A percentile compares a stretch with the other conserved stretches of the same genome.
phyloP scores from a whole-genome alignment of 2,329 filamentous ascomycete species.

The Aspergillus flavus region DNA sequence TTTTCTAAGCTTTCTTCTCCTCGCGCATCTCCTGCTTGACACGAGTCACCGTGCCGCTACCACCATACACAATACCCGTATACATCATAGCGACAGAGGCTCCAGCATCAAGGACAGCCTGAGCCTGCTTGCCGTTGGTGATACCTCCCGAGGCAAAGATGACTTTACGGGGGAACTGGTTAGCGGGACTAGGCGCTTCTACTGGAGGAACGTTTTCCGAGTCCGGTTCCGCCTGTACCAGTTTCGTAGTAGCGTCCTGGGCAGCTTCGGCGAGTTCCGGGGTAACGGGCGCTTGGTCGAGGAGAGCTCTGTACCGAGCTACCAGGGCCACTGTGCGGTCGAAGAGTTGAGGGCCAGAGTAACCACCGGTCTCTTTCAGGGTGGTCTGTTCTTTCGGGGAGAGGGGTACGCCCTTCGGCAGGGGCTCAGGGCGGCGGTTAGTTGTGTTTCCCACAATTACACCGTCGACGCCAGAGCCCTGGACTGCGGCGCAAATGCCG shows the following conservation, averaged over 20 bases:
- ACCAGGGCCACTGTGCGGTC: constrained; percentile 77
- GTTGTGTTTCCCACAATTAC: constrained; percentile 98
- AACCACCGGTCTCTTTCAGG: constrained; percentile 79
- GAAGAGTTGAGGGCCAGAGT: constrained; percentile 89
- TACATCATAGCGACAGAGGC: constrained; percentile 92
- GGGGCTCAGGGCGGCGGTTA: constrained; percentile 72
- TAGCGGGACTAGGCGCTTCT: constrained; percentile 18
- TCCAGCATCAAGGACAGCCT: constrained; percentile 80
- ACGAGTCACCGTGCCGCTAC: constrained; percentile 61
- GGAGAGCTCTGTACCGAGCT: constrained; percentile 71
- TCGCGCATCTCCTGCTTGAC: constrained; percentile 53
- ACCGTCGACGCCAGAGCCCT: constrained; percentile 83
- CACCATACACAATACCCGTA: constrained; percentile 71
- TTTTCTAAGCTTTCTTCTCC: constrained; percentile 27
- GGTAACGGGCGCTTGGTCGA: constrained; percentile 55
- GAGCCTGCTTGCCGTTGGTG: constrained; percentile 81
- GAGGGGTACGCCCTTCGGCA: constrained; percentile 68
- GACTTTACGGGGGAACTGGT: constrained; percentile 60
- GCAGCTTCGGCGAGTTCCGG: constrained; percentile 17
- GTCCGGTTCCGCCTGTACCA: constrained; percentile 24
- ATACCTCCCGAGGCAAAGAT: constrained; percentile 95
- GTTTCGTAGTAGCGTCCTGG: constrained; percentile 14
- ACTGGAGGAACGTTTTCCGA: constrained; percentile 23
- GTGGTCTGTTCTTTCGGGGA: constrained; percentile 67
- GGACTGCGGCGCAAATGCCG: constrained; percentile 85